phyloP scores from a whole-genome alignment of 108 stramenopile species.

The Skeletonema menzelii region DNA sequence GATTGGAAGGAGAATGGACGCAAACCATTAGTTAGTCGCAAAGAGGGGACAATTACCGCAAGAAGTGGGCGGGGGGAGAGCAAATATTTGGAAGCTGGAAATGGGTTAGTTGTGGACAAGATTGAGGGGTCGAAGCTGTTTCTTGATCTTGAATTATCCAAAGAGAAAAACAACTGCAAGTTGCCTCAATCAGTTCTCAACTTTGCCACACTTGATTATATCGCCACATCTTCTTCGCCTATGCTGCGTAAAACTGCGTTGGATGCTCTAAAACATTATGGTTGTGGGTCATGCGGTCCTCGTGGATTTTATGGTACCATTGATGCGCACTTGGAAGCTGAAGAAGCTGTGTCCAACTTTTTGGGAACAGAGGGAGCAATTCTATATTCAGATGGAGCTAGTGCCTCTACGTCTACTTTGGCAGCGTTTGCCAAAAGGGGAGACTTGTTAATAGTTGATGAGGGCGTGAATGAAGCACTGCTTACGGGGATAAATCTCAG shows the following conservation, averaged over 20 bases:
- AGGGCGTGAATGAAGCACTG: conserved; percentile 90
- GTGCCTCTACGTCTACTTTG: conserved; percentile 81
- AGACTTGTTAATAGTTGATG: conserved; percentile 93
- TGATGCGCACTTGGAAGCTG: conserved; percentile 90
- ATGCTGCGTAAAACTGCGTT: conserved; percentile 22
- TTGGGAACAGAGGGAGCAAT: conserved; percentile 91
- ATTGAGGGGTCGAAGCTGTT: conserved; percentile 28
- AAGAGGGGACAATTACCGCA: conserved; percentile 1
- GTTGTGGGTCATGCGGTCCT: conserved; percentile 97
- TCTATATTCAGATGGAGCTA: conserved; percentile 96
- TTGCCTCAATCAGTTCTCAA: conserved; percentile 69
- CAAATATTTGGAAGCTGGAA: conserved; percentile 4
- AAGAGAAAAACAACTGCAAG: conserved; percentile 10
- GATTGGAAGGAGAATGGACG: conserved; percentile 88
- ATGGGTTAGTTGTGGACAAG: conserved; percentile 22
- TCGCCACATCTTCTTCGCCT: conserved; percentile 57
- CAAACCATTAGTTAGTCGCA: conserved; percentile 59
- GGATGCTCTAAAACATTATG: conserved; percentile 74
- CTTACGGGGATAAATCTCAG: conserved; percentile 88
- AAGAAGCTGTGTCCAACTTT: conserved; percentile 83
- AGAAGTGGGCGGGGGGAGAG: not conserved
- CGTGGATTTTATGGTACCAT: conserved; percentile 99
- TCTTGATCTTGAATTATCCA: conserved; percentile 15
- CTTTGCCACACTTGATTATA: conserved; percentile 84
- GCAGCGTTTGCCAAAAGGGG: conserved; percentile 99